These are phyloP conservation scores for Lipomyces kockii DNA, from an alignment of 805 yeast species.

Conservation along the genomic window DNA sequence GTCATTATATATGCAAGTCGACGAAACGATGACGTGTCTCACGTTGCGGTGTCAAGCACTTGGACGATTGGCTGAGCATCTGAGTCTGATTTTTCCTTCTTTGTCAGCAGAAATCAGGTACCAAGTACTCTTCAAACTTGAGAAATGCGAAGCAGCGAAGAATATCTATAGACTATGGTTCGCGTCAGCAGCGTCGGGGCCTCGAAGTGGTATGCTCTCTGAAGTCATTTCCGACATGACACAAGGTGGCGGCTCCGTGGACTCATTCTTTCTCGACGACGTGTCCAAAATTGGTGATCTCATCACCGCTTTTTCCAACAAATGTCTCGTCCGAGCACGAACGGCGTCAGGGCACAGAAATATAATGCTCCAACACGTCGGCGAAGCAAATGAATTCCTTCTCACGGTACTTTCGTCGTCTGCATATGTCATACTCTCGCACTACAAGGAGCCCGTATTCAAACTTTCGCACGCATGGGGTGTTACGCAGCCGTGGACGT, in stretches of 20 bases:
- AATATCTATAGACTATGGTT: conserved; percentile 47
- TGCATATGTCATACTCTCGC: conserved; percentile 27
- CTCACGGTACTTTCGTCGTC: conserved; percentile 21
- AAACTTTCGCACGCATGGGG: conserved; percentile 25
- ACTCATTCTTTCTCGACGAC: conserved; percentile 25
- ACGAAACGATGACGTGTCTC: conserved; percentile 42
- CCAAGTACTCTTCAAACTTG: conserved; percentile 48
- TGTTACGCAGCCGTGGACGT: conserved; percentile 42
- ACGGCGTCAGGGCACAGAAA: conserved; percentile 17
- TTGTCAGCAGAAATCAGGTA: conserved; percentile 50
- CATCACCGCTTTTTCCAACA: conserved; percentile 18
- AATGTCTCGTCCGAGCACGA: conserved; percentile 26
- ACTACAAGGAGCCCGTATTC: conserved; percentile 20
- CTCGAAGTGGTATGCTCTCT: conserved; percentile 8
- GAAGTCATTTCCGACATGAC: conserved; percentile 23
- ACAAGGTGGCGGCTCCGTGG: conserved; percentile 8
- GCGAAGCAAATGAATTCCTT: conserved; percentile 28
- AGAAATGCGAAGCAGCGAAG: conserved; percentile 55
- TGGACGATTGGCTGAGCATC: conserved; percentile 53
- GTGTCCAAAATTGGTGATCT: conserved; percentile 29
- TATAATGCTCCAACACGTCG: conserved; percentile 11
- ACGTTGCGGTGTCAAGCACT: conserved; percentile 54
- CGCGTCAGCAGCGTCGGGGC: not conserved
- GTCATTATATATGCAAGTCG: conserved; percentile 25
- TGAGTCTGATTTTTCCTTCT: conserved; percentile 48